Conservation (phyloP, 306 rosid genomes). For the Prunus armeniaca region DNA sequence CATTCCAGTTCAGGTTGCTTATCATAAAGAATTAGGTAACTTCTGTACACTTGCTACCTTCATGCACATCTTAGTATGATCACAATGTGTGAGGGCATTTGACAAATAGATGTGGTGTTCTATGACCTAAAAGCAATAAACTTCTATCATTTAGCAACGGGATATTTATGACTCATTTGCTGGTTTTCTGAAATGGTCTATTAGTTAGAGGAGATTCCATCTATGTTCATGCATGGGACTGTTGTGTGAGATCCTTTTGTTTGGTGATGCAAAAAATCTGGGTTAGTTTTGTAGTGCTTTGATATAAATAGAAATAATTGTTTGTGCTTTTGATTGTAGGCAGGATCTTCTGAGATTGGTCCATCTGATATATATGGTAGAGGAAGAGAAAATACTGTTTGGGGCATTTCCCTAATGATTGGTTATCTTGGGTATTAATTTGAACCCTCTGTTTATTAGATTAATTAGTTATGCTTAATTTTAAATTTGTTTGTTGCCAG, state of each 20-base stretch:
- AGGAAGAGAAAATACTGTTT: slow-evolving; percentile 94
- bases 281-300: not conserved
- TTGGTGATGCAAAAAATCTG: slow-evolving; percentile 12
- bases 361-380: slow-evolving; percentile 67
- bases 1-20: not conserved
- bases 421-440: slow-evolving; percentile 89
- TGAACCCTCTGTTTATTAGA: slow-evolving; percentile 18
- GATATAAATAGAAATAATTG: slow-evolving; percentile 24
- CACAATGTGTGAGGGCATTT: not conserved
- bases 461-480: slow-evolving; percentile 3
- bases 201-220: not conserved
- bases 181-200: not conserved
- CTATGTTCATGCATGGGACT: slow-evolving; percentile 10
- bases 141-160: no score
- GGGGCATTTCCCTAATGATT: slow-evolving; percentile 86
- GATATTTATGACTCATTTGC: not conserved
- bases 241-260: slow-evolving; percentile 17
- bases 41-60: not conserved
- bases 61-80: slow-evolving; percentile 3
- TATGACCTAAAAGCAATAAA: not conserved
- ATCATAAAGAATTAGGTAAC: not conserved
- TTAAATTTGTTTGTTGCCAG: not conserved
- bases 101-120: not conserved
- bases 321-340: slow-evolving; percentile 52
- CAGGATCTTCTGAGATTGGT: slow-evolving; percentile 72